Percentiles rank a stretch among this genome's conserved stretches.
phyloP scores from a whole-genome alignment of 345 rosid genomes.

The thale cress (Arabidopsis thaliana) region TAIR10.1 NC_003074.8:22350001-22350500 shows the following conservation, averaged over 20 bases:
- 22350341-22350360: neutral
- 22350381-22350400: neutral
- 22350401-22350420: neutral
- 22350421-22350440: constrained; percentile 4
- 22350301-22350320: neutral
- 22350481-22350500: constrained; percentile 3
- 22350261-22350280: constrained; percentile 64
- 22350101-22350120: constrained; percentile 48
- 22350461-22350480: neutral
- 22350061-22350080: constrained; percentile 40
- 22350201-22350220: constrained; percentile 46
- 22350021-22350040: constrained; percentile 35
- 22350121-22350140: constrained; percentile 49
- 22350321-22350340: constrained; percentile 3
- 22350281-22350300: constrained; percentile 42
- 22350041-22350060: constrained; percentile 32
- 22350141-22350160: constrained; percentile 76
- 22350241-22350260: constrained; percentile 59
- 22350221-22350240: constrained; percentile 67
- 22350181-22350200: constrained; percentile 44
- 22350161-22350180: constrained; percentile 68
- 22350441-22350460: neutral
- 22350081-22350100: constrained; percentile 38
- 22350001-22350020: constrained; percentile 18
- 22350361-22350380: neutral